Evolutionary conservation across 345 rosid species (phyloP).

Genomic region (Combretum micranthum): DNA sequence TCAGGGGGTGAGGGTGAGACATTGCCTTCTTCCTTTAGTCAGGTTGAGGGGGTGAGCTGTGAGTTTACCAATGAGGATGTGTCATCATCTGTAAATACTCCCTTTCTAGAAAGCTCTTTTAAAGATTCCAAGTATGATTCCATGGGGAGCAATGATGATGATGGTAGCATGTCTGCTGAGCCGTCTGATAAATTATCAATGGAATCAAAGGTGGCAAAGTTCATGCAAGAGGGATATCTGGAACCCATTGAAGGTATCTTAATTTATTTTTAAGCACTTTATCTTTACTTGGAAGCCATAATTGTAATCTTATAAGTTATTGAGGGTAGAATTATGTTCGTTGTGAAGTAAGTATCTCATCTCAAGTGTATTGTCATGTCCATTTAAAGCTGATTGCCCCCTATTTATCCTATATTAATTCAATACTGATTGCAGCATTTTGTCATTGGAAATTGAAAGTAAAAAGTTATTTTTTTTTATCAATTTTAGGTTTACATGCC

Average conservation of each 20-base stretch:
- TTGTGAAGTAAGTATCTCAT: too few species aligned
- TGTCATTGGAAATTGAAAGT: too few species aligned
- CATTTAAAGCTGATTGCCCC: too few species aligned
- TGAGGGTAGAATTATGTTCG: too few species aligned
- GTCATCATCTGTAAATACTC: slow-evolving; percentile 15
- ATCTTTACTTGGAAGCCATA: too few species aligned
- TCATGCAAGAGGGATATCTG: slow-evolving; percentile 62
- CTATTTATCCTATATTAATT: too few species aligned
- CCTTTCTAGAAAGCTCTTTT: slow-evolving; percentile 6
- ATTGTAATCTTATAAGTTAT: too few species aligned
- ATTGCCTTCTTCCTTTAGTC: neutral
- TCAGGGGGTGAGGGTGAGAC: slow-evolving; percentile 6
- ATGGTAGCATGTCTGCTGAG: slow-evolving; percentile 13
- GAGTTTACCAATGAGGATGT: slow-evolving; percentile 5
- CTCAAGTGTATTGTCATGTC: too few species aligned
- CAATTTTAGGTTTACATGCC: too few species aligned
- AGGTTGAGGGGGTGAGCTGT: slow-evolving; percentile 2
- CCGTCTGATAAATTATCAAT: slow-evolving; percentile 27
- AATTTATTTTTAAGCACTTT: too few species aligned
- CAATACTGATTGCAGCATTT: too few species aligned
- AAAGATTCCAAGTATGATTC: slow-evolving; percentile 13
- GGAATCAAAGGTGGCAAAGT: slow-evolving; percentile 53
- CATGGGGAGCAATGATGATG: slow-evolving; percentile 14
- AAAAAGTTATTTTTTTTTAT: too few species aligned
- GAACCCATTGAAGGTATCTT: slow-evolving; percentile 50